Evolutionary conservation across 2,329 filamentous ascomycete species (phyloP).

Genomic region (Colletotrichum ledebouriae): DNA sequence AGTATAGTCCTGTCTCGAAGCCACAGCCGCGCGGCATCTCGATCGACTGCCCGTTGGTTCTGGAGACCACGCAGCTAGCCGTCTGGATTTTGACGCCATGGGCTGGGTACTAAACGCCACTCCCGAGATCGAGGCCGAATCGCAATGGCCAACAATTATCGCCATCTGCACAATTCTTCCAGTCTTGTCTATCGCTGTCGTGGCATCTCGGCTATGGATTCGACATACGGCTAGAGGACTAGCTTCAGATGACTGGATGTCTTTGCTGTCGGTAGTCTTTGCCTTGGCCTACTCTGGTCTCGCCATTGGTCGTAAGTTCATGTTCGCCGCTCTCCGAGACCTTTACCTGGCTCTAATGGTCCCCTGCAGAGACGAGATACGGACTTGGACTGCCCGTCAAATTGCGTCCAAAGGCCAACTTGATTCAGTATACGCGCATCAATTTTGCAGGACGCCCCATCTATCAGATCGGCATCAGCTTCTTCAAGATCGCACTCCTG

Average conservation of each 20-base stretch:
- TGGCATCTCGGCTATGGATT: slow-evolving; percentile 58
- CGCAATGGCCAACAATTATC: slow-evolving; percentile 63
- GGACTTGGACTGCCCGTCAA: slow-evolving; percentile 63
- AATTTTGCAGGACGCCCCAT: slow-evolving; percentile 68
- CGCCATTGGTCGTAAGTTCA: slow-evolving; percentile 62
- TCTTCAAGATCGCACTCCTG: slow-evolving; percentile 68
- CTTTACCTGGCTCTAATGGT: not conserved
- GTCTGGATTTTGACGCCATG: slow-evolving; percentile 51
- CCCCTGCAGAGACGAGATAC: slow-evolving; percentile 62
- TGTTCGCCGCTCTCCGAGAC: not conserved
- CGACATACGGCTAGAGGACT: slow-evolving; percentile 58
- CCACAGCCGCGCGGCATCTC: not conserved
- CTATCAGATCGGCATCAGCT: slow-evolving; percentile 68
- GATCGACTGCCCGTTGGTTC: not conserved
- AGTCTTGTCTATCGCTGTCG: slow-evolving; percentile 56
- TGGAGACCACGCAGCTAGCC: not conserved
- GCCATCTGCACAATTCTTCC: slow-evolving; percentile 62
- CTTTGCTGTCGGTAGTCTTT: slow-evolving; percentile 57
- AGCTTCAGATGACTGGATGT: slow-evolving; percentile 62
- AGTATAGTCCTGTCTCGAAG: not conserved
- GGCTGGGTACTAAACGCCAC: slow-evolving; percentile 65
- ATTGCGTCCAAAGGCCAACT: slow-evolving; percentile 58
- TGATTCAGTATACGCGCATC: slow-evolving; percentile 60
- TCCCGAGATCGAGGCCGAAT: slow-evolving; percentile 59
- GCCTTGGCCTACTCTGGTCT: slow-evolving; percentile 63